Conservation (phyloP, 352 stramenopile species). For the Globisporangium parvum region DNA sequence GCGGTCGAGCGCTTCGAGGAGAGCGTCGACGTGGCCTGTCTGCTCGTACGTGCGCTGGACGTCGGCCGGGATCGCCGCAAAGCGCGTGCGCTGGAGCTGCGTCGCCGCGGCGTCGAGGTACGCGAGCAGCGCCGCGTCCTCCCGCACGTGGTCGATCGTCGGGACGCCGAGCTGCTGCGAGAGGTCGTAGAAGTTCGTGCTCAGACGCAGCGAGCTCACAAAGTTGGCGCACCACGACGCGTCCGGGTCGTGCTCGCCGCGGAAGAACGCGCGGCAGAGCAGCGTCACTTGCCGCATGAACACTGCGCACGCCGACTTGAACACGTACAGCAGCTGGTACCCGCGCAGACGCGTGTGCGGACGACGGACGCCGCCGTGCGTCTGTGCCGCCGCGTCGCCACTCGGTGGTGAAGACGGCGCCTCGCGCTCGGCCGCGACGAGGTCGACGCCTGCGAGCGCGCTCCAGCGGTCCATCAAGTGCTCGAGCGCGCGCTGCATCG, state of each 20-base stretch:
- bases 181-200: constrained; percentile 72
- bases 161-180: constrained; percentile 69
- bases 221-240: constrained; percentile 75
- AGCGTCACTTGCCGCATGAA: constrained; percentile 81
- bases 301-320: constrained; percentile 62
- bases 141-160: constrained; percentile 45
- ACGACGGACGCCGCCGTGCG: no score
- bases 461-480: constrained; percentile 47
- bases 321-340: constrained; percentile 53
- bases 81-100: constrained; percentile 39
- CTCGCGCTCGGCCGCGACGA: constrained; percentile 14
- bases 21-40: constrained; percentile 34
- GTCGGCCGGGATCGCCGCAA: constrained; percentile 40
- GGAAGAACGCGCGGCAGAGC: constrained; percentile 69
- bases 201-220: constrained; percentile 63
- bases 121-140: constrained; percentile 35
- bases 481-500: constrained; percentile 42
- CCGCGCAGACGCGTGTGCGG: constrained; percentile 33
- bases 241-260: constrained; percentile 70
- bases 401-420: no score
- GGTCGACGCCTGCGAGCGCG: constrained; percentile 32
- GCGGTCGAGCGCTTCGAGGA: constrained; percentile 36
- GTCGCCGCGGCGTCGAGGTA: constrained; percentile 51
- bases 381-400: no score
- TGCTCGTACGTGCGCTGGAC: constrained; percentile 51